These are phyloP conservation scores for Farysia itapuensis DNA, from an alignment of 1,284 basidiomycete genomes.

Conservation along the genomic window DNA sequence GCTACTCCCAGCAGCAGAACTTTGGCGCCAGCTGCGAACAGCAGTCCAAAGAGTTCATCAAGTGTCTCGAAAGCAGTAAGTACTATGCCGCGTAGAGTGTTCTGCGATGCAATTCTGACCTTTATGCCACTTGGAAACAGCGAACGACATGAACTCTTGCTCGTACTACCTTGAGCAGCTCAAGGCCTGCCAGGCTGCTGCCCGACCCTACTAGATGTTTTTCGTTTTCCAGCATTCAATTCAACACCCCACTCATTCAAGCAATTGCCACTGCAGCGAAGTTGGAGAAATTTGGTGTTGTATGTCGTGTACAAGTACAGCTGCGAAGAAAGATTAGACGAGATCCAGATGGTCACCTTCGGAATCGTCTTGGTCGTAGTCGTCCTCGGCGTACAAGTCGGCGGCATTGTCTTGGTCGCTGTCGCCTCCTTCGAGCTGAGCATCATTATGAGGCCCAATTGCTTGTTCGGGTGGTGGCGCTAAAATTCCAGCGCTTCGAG, in stretches of 20 bases:
- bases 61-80: conserved; percentile 52
- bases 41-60: conserved; percentile 63
- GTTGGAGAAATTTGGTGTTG: no score
- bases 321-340: no score
- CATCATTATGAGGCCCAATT: conserved; percentile 18
- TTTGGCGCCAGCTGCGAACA: conserved; percentile 63
- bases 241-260: no score
- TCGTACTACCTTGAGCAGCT: conserved; percentile 65
- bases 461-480: conserved; percentile 1
- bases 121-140: conserved; percentile 5
- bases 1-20: conserved; percentile 31
- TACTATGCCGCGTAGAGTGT: no score
- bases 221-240: no score
- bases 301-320: no score
- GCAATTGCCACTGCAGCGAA: no score
- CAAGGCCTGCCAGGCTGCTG: conserved; percentile 59
- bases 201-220: conserved; percentile 50
- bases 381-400: background rate
- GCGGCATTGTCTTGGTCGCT: conserved; percentile 21
- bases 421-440: conserved; percentile 23
- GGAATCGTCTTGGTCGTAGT: no score
- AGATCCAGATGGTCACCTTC: no score
- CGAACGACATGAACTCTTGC: conserved; percentile 65
- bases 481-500: conserved; percentile 19
- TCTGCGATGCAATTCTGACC: background rate